These are phyloP conservation scores for Cordyceps tenuipes DNA, from an alignment of 2,329 filamentous ascomycete genomes.

Conservation along the genomic window DNA sequence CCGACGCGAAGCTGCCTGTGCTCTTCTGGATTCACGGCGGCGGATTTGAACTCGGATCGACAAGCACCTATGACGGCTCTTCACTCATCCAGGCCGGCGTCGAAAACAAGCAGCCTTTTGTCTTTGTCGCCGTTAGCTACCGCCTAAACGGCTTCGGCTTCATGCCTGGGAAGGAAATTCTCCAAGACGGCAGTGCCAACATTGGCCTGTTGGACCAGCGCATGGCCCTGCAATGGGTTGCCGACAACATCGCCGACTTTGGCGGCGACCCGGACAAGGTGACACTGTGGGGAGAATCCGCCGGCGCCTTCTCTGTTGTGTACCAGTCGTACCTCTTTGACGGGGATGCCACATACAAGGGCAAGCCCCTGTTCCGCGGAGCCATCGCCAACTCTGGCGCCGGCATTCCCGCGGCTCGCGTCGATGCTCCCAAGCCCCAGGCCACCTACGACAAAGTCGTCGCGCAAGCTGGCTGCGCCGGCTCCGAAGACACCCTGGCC, in stretches of 20 bases:
- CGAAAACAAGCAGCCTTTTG: conserved; percentile 43
- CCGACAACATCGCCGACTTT: conserved; percentile 56
- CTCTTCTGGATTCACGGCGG: conserved; percentile 52
- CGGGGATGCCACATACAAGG: conserved; percentile 55
- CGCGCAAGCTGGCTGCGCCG: conserved; percentile 41
- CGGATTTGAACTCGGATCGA: conserved; percentile 32
- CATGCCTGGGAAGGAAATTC: conserved; percentile 46
- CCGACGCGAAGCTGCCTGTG: conserved; percentile 41
- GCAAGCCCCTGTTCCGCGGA: conserved; percentile 53
- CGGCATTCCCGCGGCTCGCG: conserved; percentile 39
- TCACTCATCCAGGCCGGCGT: conserved; percentile 27
- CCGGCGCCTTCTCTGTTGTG: conserved; percentile 51
- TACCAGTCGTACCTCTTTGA: conserved; percentile 55
- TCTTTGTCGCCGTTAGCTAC: conserved; percentile 59
- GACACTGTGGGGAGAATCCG: conserved; percentile 56
- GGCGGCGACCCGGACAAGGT: conserved; percentile 58
- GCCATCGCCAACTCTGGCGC: conserved; percentile 57
- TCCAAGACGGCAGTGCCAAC: conserved; percentile 47
- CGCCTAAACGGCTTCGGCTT: conserved; percentile 57
- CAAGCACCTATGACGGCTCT: conserved; percentile 30
- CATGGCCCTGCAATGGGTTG: conserved; percentile 52
- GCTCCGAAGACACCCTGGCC: not conserved
- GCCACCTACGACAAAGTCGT: conserved; percentile 45
- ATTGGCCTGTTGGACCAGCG: conserved; percentile 54
- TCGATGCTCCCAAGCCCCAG: conserved; percentile 50